Percentiles rank a stretch among this genome's conserved stretches.
Conservation (phyloP, 2,329 filamentous ascomycete species). For the Seiridium cupressi region DNA sequence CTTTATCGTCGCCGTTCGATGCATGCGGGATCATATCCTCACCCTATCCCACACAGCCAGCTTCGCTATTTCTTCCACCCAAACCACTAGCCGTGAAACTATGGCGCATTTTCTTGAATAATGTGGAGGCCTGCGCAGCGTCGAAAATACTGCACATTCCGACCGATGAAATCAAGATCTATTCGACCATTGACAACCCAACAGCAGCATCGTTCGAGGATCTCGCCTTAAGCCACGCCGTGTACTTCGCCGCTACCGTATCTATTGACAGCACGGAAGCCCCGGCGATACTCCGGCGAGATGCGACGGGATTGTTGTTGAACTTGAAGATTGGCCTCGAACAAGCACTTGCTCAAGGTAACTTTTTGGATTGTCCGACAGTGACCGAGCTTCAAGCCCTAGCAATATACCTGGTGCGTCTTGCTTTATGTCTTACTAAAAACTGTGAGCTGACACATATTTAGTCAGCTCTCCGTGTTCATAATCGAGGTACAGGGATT, state of each 20-base stretch:
- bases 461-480: background rate
- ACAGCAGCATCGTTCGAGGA: conserved; percentile 15
- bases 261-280: background rate
- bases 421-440: background rate
- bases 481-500: conserved; percentile 3
- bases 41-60: background rate
- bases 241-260: background rate
- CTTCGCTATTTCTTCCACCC: background rate
- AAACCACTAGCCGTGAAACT: background rate
- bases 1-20: background rate
- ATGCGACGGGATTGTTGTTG: conserved; percentile 11
- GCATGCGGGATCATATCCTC: background rate
- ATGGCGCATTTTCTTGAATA: background rate
- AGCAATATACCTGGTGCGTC: background rate
- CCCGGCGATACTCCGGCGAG: background rate
- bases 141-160: conserved; percentile 28
- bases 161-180: conserved; percentile 22
- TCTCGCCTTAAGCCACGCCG: background rate
- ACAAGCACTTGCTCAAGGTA: background rate
- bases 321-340: background rate
- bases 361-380: background rate
- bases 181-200: conserved; percentile 24
- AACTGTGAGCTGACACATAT: background rate
- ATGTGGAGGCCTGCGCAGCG: conserved; percentile 21
- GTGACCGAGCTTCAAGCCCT: background rate